Evolutionary conservation across 305 asterid genomes (phyloP).

Genomic region (Fraxinus ornus): DNA sequence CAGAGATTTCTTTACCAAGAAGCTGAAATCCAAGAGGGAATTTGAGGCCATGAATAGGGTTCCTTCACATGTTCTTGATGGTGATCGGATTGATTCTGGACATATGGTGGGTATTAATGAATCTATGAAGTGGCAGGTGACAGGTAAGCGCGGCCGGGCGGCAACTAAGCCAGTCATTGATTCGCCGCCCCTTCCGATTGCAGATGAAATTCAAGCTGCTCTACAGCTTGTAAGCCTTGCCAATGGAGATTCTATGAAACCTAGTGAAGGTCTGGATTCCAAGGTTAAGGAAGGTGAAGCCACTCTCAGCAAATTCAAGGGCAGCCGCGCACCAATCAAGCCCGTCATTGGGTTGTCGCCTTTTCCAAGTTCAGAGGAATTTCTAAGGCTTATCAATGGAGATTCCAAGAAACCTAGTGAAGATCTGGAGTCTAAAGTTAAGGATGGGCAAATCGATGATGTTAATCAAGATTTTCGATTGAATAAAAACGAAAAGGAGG

Average conservation of each 20-base stretch:
- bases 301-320: background rate
- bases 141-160: constrained; percentile 30
- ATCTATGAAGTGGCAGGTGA: constrained; percentile 34
- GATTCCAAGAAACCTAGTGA: background rate
- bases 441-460: background rate
- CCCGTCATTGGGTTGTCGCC: background rate
- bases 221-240: constrained; percentile 26
- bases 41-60: background rate
- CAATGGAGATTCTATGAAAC: background rate
- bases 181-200: background rate
- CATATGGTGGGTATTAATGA: background rate
- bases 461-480: background rate
- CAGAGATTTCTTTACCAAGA: constrained; percentile 34
- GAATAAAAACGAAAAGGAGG: background rate
- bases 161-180: background rate
- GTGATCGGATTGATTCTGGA: background rate
- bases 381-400: constrained; percentile 13
- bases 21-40: constrained; percentile 28
- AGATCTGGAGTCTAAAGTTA: background rate
- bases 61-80: background rate
- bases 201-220: constrained; percentile 16
- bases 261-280: background rate
- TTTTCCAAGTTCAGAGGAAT: background rate
- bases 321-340: background rate
- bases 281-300: background rate